These are phyloP conservation scores for Eimeria acervulina DNA, from an alignment of 169 alveolate genomes.

Conservation along the genomic window DNA sequence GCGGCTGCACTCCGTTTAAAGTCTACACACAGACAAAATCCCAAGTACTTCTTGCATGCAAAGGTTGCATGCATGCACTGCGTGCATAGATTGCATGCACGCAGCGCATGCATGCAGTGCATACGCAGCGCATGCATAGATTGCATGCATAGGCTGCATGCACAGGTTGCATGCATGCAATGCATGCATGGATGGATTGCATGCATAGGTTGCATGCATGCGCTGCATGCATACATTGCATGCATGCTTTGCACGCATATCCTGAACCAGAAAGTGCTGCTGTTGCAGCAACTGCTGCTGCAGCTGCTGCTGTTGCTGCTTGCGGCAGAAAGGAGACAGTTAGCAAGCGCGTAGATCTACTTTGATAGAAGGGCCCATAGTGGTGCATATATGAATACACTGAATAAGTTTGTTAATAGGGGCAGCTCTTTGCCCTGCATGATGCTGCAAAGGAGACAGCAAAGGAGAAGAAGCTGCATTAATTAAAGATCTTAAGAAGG, in stretches of 20 bases:
- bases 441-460: neutral
- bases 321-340: neutral
- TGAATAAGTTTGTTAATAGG: neutral
- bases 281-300: neutral
- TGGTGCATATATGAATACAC: neutral
- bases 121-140: no score
- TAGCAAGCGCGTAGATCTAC: neutral
- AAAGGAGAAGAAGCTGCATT: neutral
- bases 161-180: no score
- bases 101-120: no score
- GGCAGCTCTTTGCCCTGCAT: neutral
- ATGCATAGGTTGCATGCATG: neutral
- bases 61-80: no score
- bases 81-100: no score
- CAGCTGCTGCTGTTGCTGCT: neutral
- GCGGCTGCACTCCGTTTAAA: no score
- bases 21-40: no score
- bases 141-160: neutral
- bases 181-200: no score
- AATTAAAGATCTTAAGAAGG: neutral
- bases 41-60: no score
- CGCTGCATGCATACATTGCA: neutral
- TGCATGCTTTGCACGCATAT: no score
- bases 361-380: conserved; percentile 16
- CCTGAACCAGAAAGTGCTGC: neutral